phyloP scores from a whole-genome alignment of 139 green algal species.

The Asterochloris erici region DNA sequence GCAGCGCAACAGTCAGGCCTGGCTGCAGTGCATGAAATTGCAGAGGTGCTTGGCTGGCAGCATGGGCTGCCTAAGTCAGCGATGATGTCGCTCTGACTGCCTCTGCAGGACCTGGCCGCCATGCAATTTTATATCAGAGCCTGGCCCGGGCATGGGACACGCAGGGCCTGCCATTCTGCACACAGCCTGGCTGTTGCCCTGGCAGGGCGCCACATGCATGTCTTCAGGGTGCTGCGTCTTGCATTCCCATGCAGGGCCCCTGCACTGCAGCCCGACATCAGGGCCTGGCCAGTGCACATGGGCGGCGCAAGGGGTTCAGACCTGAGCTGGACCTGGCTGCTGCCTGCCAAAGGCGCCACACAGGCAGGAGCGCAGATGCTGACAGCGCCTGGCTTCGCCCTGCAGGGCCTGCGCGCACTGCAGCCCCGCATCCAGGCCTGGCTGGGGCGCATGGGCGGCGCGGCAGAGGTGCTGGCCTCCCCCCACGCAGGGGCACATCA shows the following conservation, averaged over 20 bases:
- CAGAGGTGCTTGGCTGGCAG: not conserved
- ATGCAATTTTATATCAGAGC: not conserved
- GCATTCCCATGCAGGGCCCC: not conserved
- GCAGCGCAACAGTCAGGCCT: not conserved
- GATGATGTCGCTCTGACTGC: not conserved
- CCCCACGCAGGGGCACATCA: not conserved
- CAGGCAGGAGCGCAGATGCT: not conserved
- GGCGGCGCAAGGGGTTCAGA: not conserved
- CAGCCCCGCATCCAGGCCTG: conserved; percentile 21
- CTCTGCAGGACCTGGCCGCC: not conserved
- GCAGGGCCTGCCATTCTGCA: not conserved
- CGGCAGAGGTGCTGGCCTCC: conserved; percentile 3
- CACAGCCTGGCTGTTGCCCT: not conserved
- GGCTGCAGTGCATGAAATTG: not conserved
- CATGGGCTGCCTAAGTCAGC: not conserved
- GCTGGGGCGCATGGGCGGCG: conserved; percentile 13
- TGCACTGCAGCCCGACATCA: not conserved
- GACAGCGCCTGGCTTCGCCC: not conserved
- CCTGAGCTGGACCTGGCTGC: not conserved
- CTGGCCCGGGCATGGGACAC: not conserved
- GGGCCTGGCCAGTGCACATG: not conserved
- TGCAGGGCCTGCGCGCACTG: conserved; percentile 22
- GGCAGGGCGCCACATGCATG: not conserved
- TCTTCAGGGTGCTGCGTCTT: not conserved
- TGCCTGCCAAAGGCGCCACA: not conserved